Evolutionary conservation across 345 rosid genomes (phyloP).

Genomic region (Boechera divaricarpa): DNA sequence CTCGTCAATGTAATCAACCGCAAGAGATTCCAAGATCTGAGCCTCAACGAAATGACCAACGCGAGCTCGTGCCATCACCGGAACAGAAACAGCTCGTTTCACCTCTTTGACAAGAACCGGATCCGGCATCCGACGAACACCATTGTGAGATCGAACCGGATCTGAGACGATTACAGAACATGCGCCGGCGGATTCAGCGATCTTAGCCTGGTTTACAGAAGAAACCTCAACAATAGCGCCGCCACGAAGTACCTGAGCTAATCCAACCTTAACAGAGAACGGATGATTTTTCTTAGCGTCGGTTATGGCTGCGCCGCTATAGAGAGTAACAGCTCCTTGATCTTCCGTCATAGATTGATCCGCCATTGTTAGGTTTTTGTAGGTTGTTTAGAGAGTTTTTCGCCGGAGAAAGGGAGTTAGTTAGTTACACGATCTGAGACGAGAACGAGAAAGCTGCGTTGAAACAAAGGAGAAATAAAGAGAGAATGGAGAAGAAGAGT

Average conservation of each 20-base stretch:
- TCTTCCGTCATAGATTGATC: slow-evolving; percentile 46
- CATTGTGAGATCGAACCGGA: slow-evolving; percentile 27
- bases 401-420: not conserved
- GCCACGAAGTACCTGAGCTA: slow-evolving; percentile 72
- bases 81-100: slow-evolving; percentile 61
- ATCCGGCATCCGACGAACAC: slow-evolving; percentile 61
- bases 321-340: slow-evolving; percentile 46
- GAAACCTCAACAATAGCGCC: slow-evolving; percentile 64
- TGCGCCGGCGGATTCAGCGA: slow-evolving; percentile 71
- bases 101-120: slow-evolving; percentile 54
- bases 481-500: slow-evolving; percentile 22
- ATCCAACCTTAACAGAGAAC: slow-evolving; percentile 61
- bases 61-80: slow-evolving; percentile 62
- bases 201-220: slow-evolving; percentile 58
- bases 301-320: slow-evolving; percentile 51
- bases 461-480: slow-evolving; percentile 24
- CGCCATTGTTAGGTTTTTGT: slow-evolving; percentile 29
- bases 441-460: not conserved
- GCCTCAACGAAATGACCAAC: slow-evolving; percentile 77
- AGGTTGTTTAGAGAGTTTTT: not conserved
- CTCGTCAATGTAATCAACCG: slow-evolving; percentile 66
- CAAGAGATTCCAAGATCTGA: slow-evolving; percentile 64
- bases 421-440: not conserved
- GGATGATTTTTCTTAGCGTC: slow-evolving; percentile 59
- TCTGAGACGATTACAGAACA: slow-evolving; percentile 61